Base-by-base conservation (phyloP, 2,329 filamentous ascomycete species). In the Talaromyces sp. region DNA sequence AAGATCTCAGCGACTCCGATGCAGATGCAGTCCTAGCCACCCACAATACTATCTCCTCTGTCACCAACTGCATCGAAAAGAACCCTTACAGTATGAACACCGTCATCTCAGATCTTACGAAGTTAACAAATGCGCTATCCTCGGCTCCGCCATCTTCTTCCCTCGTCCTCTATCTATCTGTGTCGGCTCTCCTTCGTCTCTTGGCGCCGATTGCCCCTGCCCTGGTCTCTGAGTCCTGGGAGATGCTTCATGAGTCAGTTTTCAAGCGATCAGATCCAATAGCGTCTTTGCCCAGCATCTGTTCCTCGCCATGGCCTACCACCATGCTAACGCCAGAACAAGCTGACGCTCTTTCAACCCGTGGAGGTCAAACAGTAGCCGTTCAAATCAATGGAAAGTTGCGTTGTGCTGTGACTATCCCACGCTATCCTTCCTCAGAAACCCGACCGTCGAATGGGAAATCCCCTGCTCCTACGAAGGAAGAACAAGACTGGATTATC, bases 351-450 rank as follows among this genome's bases (percentile, higher is more conserved):
- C 77, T 58, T 65, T 82, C 59, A 70, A 86, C 60, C 74, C 81
- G 62, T 72, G 80, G 48, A 71, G 80, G 46, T 68, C 78, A 57
- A 76, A 72, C 57, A 73, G 81, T 68, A 5, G 87, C 87, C 0
- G 85, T 96, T 14, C 88, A 91, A 65, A 74, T 95, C 56, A 91
- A 95, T 65, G 90, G 91, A n/a, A 91, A 88, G 70, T 72, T 89
- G 57, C 85, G 84, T 33, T 87, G 87, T 56, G 83, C 83, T 1
- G 80, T 87, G n/a, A 77, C 86, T 2, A 84, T 94, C 20, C 79
- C 83, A 1, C 78, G 79, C 24, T 75, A 80, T 39, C 70, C 80
- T 3, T 65, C 66, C 0, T 70, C 70, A 1, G 63, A 83, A 22
- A 20, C 49, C 13, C 27, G 51, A 19, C 17, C 59, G 11, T 1